Base-by-base conservation (phyloP, 2,329 filamentous ascomycete species). In the Boeremia lycopersici region DNA sequence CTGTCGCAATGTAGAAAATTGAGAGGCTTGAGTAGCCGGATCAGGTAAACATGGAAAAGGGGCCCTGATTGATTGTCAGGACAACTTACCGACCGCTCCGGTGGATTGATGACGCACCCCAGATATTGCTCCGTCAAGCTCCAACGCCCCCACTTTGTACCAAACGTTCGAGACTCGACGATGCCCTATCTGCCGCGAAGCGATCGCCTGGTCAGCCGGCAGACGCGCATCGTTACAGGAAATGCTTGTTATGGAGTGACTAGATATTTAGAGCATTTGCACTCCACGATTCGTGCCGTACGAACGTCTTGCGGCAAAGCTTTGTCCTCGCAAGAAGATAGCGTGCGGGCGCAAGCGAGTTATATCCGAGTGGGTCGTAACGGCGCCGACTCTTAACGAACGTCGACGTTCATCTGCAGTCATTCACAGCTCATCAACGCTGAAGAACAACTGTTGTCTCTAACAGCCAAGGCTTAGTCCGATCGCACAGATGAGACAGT, bases 331-430 rank as follows among this genome's bases (percentile, higher is more conserved):
- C 4, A 19, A 26, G 38, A 45, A 47, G 40, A 41, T 52, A 49
- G 41, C 35, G 30, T 31, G 29, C 43, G 46, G 41, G 46, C 33
- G 25, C 44, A 39, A 50, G 49, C 54, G 56, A 51, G 45, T 57
- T 55, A 57, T 53, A 48, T 58, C 59, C 61, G 61, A 56, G 48
- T 35, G 54, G 34, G 31, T 12, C 44, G 35, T 33, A 31, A 15
- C 34, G 15, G 33, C 44, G 33, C 30, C 39, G 25, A 49, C 44
- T 39, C 43, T 50, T 48, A 29, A 43, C 23, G 15, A 49, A 45
- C 44, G 11, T 49, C 42, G 31, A 41, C 48, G 5, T 29, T 39
- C 40, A 29, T 26, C 17, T 15, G 10, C 19, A 19, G 9, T 13
- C 35, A 12, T 31, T 15, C 3, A n/a, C 40, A 13, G 4, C 15